Conservation (phyloP, 2,329 filamentous ascomycete genomes). For the Helminthosporium solani region DNA sequence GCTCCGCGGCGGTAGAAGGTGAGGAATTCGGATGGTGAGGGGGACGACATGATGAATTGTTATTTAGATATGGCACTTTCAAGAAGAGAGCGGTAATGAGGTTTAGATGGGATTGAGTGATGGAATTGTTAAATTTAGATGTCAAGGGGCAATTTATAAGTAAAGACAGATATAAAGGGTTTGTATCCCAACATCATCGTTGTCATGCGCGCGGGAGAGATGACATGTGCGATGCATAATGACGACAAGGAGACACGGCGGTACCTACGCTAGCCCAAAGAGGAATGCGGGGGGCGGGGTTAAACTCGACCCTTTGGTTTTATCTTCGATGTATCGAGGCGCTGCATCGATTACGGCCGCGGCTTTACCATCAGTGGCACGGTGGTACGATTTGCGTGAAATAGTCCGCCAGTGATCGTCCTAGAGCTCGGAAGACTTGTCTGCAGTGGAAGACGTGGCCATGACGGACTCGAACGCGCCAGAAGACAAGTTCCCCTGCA, state of each 20-base stretch:
- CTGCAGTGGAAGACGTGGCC: neutral
- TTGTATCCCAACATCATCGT: constrained; percentile 1
- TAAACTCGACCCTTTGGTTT: neutral
- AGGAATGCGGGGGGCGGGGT: constrained; percentile 6
- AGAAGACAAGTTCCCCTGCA: constrained; percentile 40
- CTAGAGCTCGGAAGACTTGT: no score
- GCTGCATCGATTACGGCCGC: neutral
- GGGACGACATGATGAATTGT: constrained; percentile 25
- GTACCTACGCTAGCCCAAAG: neutral
- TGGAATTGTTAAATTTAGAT: no score
- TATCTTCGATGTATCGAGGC: neutral
- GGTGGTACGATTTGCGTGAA: no score
- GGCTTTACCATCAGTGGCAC: no score
- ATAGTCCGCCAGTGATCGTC: no score
- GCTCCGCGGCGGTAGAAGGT: constrained; percentile 40
- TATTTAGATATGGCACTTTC: no score
- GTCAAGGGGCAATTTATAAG: neutral
- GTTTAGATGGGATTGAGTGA: no score
- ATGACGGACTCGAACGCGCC: constrained; percentile 19
- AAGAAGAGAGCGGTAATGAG: no score
- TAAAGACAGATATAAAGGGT: no score
- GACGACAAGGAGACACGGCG: neutral
- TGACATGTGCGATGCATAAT: constrained; percentile 9
- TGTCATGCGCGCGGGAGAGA: constrained; percentile 1
- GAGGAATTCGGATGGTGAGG: constrained; percentile 43